Conservation (phyloP, 192 early-diverging fungal genomes). For the Linderina pennispora region DNA sequence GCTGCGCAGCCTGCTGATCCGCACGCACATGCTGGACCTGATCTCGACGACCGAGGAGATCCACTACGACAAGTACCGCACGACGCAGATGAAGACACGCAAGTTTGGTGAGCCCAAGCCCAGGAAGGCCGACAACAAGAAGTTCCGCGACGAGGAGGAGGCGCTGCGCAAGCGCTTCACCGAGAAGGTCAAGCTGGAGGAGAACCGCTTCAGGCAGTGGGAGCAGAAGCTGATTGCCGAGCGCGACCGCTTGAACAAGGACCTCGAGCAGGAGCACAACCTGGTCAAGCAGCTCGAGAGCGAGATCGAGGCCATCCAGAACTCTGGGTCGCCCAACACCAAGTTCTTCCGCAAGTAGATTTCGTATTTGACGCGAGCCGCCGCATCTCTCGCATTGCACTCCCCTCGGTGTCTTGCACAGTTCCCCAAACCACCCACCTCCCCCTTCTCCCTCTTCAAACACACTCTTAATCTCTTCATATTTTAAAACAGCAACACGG, state of each 20-base stretch:
- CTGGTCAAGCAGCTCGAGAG: slow-evolving; percentile 90
- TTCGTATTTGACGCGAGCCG: not conserved
- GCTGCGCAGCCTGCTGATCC: slow-evolving; percentile 91
- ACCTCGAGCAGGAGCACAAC: slow-evolving; percentile 91
- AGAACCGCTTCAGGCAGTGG: slow-evolving; percentile 98
- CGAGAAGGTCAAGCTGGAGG: slow-evolving; percentile 95
- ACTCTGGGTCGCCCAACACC: slow-evolving; percentile 40
- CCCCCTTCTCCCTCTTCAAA: too few species aligned
- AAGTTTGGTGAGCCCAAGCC: slow-evolving; percentile 80
- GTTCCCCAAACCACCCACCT: too few species aligned
- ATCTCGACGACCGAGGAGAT: slow-evolving; percentile 88
- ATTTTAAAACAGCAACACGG: too few species aligned
- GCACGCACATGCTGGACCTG: slow-evolving; percentile 96
- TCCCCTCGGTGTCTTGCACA: too few species aligned
- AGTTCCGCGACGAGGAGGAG: slow-evolving; percentile 99
- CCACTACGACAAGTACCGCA: slow-evolving; percentile 94
- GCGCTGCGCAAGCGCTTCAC: slow-evolving; percentile 92
- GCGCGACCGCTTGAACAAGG: slow-evolving; percentile 97
- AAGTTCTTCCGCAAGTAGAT: slow-evolving; percentile 52
- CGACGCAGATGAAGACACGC: slow-evolving; percentile 82
- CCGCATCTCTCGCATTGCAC: too few species aligned
- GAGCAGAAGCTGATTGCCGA: slow-evolving; percentile 93
- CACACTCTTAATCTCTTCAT: too few species aligned
- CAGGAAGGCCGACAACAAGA: slow-evolving; percentile 76
- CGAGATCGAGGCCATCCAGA: slow-evolving; percentile 56